These are phyloP conservation scores for Lepidium didymum DNA, from an alignment of 345 rosid species.

Conservation along the genomic window DNA sequence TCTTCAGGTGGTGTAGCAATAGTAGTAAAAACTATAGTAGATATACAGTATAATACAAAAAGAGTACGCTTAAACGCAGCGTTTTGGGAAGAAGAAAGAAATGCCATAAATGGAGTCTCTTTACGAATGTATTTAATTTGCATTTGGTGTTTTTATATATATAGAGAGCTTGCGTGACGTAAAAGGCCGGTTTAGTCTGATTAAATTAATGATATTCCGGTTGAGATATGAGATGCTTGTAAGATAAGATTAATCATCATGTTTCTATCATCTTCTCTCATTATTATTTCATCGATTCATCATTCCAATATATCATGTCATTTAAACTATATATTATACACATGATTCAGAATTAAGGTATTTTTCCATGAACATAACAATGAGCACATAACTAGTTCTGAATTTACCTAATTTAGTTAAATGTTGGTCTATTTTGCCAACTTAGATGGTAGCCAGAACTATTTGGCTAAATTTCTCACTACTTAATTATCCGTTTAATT, in stretches of 20 bases:
- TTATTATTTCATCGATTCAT: slow-evolving; percentile 4
- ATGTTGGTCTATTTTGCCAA: background rate
- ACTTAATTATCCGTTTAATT: too few relatives aligned
- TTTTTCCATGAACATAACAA: too few relatives aligned
- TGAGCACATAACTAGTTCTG: too few relatives aligned
- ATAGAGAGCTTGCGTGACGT: slow-evolving; percentile 18
- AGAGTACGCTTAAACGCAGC: slow-evolving; percentile 7
- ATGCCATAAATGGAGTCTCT: background rate
- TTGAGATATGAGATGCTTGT: slow-evolving; percentile 21
- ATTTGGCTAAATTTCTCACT: too few relatives aligned
- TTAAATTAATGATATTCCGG: background rate
- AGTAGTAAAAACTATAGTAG: slow-evolving; percentile 14
- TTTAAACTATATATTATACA: background rate
- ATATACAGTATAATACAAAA: slow-evolving; percentile 4
- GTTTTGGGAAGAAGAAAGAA: background rate
- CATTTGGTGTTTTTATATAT: background rate
- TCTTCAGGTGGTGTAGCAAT: slow-evolving; percentile 55
- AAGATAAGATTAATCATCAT: slow-evolving; percentile 21
- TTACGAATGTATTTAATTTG: background rate
- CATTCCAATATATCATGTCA: background rate
- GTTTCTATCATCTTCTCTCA: slow-evolving; percentile 11
- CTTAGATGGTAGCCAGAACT: background rate
- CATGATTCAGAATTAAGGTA: too few relatives aligned
- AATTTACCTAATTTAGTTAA: background rate
- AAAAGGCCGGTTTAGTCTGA: slow-evolving; percentile 11